Base-by-base conservation (phyloP, 345 rosid genomes). In the Brassica cretica region DNA sequence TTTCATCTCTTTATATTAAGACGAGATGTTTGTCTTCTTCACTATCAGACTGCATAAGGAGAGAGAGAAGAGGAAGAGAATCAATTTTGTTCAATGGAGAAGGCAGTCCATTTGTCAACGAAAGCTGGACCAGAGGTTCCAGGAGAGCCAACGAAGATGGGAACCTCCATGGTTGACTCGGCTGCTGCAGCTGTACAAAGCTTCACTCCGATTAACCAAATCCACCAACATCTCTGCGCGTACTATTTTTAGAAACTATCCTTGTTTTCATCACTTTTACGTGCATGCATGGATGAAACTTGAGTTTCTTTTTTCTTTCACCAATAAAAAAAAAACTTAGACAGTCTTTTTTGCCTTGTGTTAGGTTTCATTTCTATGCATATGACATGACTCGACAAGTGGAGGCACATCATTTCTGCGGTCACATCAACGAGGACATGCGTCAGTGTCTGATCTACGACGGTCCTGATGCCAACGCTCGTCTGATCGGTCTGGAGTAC, bases 211-310 rank as follows among this genome's bases (percentile, higher is more conserved):
- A 25, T 86, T 33, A 89, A 85, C 80, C 84, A 85, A 72, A 87
- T 91, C 78, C 97, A 94, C 78, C 91, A 88, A 25, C 94, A 91
- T 88, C 96, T 90, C 77, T 91, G 96, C 91, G 94, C 98, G 94
- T 91, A 82, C 60, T 39, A 25, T 16, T 39, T 9, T 16, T 41
- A 9, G 21, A 35, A 8, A 24, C n/a, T 5, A 58, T 33, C 51
- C 10, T 27, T 12, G 4, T 19, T 75, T 62, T 41, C 61, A 33
- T 10, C 32, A 25, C 14, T 24, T n/a, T 27, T 27, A 27, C 30
- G 30, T 27, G 3, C 30, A 27, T 27, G 30, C 30, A 27, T 27
- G 30, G 30, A 27, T 27, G 30, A 4, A 25, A 25, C 0, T 2
- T 0, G 30, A 27, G 30, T 27, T 27, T 27, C 30, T 27, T 27